Base-by-base conservation (phyloP, 257 asterid genomes). In the Solanum chmielewskii region DNA sequence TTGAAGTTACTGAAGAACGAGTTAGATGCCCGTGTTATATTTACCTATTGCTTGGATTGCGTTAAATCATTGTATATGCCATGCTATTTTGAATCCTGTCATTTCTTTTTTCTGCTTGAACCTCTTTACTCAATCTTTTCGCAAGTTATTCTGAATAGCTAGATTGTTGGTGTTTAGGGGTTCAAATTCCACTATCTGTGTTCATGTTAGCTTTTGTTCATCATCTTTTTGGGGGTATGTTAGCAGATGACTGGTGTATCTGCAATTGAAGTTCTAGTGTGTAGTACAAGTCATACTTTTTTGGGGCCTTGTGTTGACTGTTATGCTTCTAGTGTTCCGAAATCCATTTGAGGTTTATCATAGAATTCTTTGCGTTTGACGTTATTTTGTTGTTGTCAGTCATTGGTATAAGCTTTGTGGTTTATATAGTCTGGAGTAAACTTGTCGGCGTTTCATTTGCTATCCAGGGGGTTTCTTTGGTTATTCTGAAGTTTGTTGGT, bases 401-500 rank as follows among this genome's bases (percentile, higher is more conserved):
- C 68, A 9, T 80, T 80, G 29, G 27, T 49, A 47, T 80, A 80
- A 80, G 85, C 44, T 47, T 80, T 80, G 68, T 47, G 85, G 68
- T 80, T 80, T 47, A 45, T 41, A 47, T 47, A 45, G 62, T 80
- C 85, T 47, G 33, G 85, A 47, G 85, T 80, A 47, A 44, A 10
- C 85, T 45, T 42, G 87, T 31, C 52, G 27, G 27, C 25, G 9
- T 33, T 86, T 86, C 83, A 42, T 86, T 83, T 49, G 49, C 11
- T 85, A 41, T 82, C 41, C 88, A 42, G 69, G 35, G 35, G 78
- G 81, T 84, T 83, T 27, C 37, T 27, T 87, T 52, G 31, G 80
- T 41, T 42, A 18, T 80, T 86, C 71, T 85, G 33, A 56, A 74
- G 88, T 87, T 89, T 88, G 83, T 70, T 74, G 84, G 33, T 78